Evolutionary conservation across 345 rosid genomes (phyloP), one percentile per base, ranked within the genome.

Genomic region (Heritiera littoralis): DNA sequence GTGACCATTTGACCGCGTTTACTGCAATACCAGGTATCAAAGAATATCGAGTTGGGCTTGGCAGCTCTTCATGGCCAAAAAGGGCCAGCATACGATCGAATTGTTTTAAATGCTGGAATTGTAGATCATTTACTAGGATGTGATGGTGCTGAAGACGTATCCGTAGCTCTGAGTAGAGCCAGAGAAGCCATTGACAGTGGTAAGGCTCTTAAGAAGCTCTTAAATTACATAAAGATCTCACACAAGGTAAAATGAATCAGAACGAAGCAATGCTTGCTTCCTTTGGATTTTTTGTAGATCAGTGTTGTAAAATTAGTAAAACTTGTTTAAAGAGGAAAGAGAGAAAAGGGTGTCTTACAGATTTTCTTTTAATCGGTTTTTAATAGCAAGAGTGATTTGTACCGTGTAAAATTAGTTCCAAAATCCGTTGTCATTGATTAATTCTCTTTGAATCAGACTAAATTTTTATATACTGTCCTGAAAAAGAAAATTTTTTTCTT

Each of bases 51-150:
- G 86, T 80, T 96, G 77, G 99, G 99, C 60, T 81, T 96, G 68
- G 88, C 93, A 61, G 95, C 98, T 30, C 97, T 96, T 35, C 72
- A 43, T 20, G 98, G 98, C 46, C 78, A 90, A 76, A 94, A 87
- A 85, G 97, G 99, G 17, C 91, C 97, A 4, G 90, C 97, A 9
- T 96, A 96, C 81, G 99, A 96, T 84, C 88, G 97, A 75, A 92
- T 94, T 23, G 89, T 96, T 48, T 76, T 94, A 59, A 96, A 91
- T 80, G 99, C 99, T 9, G 99, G 92, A 83, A 89, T 96, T 78
- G 92, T 89, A 76, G 99, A 96, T 85, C 97, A 96, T 85, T 80
- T 96, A 80, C 83, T 93, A 63, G 96, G 98, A 85, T 89, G 97
- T 55, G 90, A 90, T 54, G 98, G 92, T 4, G 98, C 94, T 20